A percentile compares a stretch with the other conserved stretches of the same genome.
Conservation (phyloP, 2,329 filamentous ascomycete species). For the Xylariales sp. region DNA sequence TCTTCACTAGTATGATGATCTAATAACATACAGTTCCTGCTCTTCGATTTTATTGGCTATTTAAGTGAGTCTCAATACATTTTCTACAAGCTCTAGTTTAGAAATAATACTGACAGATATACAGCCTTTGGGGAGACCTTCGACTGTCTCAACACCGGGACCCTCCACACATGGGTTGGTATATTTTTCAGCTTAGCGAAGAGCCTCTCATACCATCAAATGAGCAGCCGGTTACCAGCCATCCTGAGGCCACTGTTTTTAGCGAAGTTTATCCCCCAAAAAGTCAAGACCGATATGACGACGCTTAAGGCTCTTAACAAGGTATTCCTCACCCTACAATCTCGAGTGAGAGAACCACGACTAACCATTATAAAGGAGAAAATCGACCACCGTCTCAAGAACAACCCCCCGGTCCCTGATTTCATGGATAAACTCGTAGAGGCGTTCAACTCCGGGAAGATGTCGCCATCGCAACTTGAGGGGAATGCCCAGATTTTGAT, state of each 20-base stretch:
- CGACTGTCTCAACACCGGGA: slow-evolving; percentile 20
- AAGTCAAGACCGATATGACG: neutral
- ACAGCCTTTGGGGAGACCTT: slow-evolving; percentile 30
- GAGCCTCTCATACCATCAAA: slow-evolving; percentile 5
- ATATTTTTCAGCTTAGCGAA: slow-evolving; percentile 24
- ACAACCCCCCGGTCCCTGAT: slow-evolving; percentile 32
- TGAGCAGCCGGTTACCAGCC: slow-evolving; percentile 19
- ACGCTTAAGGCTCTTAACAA: slow-evolving; percentile 11
- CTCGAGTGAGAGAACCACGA: neutral
- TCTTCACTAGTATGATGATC: neutral
- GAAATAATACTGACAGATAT: neutral
- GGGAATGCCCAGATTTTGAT: slow-evolving; percentile 41
- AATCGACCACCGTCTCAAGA: slow-evolving; percentile 33
- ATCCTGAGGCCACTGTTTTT: slow-evolving; percentile 4
- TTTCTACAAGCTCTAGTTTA: neutral
- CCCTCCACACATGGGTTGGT: slow-evolving; percentile 20
- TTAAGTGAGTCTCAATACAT: slow-evolving; percentile 16
- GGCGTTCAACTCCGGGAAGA: slow-evolving; percentile 35
- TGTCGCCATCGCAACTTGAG: slow-evolving; percentile 32
- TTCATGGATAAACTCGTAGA: slow-evolving; percentile 43
- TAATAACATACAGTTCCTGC: slow-evolving; percentile 16
- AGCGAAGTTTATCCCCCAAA: slow-evolving; percentile 1
- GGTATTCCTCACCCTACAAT: neutral
- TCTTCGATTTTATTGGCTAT: slow-evolving; percentile 26
- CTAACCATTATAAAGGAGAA: slow-evolving; percentile 33